phyloP scores from a whole-genome alignment of 345 rosid genomes.

The Syzygium aromaticum region DNA sequence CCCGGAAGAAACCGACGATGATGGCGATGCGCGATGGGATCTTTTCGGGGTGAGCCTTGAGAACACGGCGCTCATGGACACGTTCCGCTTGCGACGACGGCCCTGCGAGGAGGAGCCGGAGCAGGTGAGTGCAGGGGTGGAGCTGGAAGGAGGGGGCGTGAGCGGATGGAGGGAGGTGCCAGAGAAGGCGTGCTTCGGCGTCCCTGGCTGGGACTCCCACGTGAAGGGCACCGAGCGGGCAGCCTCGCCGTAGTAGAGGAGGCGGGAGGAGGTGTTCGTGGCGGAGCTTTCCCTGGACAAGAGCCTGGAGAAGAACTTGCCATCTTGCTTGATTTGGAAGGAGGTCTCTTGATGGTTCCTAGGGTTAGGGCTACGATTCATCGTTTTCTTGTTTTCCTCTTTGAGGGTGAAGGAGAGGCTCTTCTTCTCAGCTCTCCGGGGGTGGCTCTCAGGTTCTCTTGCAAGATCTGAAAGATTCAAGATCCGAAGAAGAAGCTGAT shows the following conservation, averaged over 20 bases:
- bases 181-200: constrained; percentile 45
- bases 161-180: constrained; percentile 2
- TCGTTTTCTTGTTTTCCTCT: background rate
- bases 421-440: background rate
- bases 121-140: background rate
- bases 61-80: constrained; percentile 5
- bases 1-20: background rate
- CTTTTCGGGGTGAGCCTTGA: background rate
- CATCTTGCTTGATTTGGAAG: constrained; percentile 31
- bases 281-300: constrained; percentile 53
- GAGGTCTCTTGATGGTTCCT: background rate
- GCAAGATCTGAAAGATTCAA: background rate
- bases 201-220: constrained; percentile 87
- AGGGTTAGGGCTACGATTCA: background rate
- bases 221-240: constrained; percentile 53
- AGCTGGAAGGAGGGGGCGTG: constrained; percentile 51
- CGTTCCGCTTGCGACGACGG: background rate
- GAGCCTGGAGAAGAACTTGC: constrained; percentile 44
- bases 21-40: background rate
- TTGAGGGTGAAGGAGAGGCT: background rate
- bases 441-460: background rate
- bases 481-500: background rate
- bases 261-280: constrained; percentile 49
- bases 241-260: constrained; percentile 67
- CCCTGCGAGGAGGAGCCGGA: constrained; percentile 8